phyloP scores from a whole-genome alignment of 2,329 filamentous ascomycete species.

The Hypoxylon sp. region DNA sequence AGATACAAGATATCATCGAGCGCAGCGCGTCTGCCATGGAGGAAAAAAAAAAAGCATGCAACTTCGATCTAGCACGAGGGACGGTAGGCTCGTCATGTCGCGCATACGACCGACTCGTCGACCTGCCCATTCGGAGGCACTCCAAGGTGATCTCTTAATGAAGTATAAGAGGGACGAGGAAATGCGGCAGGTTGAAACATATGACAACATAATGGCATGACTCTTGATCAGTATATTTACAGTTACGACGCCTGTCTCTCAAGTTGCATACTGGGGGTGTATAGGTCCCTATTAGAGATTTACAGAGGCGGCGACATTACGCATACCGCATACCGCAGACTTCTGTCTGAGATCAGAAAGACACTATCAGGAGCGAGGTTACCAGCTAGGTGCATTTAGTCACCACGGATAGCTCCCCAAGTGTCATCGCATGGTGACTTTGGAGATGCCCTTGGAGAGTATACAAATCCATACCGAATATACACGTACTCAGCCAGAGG shows the following conservation, averaged over 20 bases:
- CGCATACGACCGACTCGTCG: slow-evolving; percentile 6
- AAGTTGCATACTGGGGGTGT: background rate
- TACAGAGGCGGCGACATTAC: background rate
- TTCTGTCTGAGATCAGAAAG: slow-evolving; percentile 6
- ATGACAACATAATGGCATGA: slow-evolving; percentile 27
- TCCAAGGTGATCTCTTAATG: slow-evolving; percentile 17
- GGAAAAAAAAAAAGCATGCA: slow-evolving; percentile 17
- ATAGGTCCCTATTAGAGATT: slow-evolving; percentile 1
- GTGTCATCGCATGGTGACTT: no score
- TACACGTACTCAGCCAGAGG: no score
- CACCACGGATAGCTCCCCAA: no score
- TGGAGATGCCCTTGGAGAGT: no score
- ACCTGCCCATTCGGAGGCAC: slow-evolving; percentile 32
- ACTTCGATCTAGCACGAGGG: slow-evolving; percentile 12
- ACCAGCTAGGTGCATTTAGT: no score
- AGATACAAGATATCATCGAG: slow-evolving; percentile 13
- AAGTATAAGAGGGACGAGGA: slow-evolving; percentile 11
- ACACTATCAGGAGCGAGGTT: background rate
- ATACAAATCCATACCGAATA: no score
- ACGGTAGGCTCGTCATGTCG: slow-evolving; percentile 15
- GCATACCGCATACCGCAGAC: slow-evolving; percentile 1
- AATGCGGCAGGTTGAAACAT: slow-evolving; percentile 16
- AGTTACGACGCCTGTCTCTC: no score
- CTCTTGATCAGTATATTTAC: slow-evolving; percentile 2
- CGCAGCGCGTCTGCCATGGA: slow-evolving; percentile 8